Evolutionary conservation across 495 filamentous ascomycete genomes (phyloP).

Genomic region (Trichoderma parareesei): DNA sequence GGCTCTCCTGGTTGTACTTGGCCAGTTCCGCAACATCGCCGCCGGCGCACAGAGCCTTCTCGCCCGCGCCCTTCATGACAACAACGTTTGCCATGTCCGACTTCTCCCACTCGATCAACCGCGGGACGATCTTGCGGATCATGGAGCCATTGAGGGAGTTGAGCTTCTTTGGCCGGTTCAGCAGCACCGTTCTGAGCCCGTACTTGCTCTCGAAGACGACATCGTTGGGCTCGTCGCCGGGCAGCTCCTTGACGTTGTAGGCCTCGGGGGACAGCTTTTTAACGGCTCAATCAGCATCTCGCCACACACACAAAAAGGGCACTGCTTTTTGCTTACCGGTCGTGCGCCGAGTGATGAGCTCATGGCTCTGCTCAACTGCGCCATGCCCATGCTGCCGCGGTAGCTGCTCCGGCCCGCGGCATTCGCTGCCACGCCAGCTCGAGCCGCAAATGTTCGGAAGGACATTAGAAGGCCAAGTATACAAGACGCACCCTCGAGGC

Average conservation of each 20-base stretch:
- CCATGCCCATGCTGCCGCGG: constrained; percentile 10
- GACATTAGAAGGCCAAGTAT: constrained; percentile 25
- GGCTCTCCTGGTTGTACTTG: constrained; percentile 56
- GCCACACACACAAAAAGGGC: not conserved
- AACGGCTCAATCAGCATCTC: not conserved
- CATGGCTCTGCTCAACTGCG: constrained; percentile 7
- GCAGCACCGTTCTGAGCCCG: constrained; percentile 84
- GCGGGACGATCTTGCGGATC: constrained; percentile 81
- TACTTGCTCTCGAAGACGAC: constrained; percentile 83
- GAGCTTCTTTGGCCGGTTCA: constrained; percentile 84
- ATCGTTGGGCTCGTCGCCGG: constrained; percentile 74
- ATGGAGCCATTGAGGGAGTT: constrained; percentile 92
- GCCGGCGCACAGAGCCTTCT: constrained; percentile 83
- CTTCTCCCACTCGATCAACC: constrained; percentile 86
- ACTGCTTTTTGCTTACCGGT: not conserved
- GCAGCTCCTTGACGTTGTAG: constrained; percentile 43
- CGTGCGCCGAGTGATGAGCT: constrained; percentile 11
- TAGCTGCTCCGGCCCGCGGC: constrained; percentile 29
- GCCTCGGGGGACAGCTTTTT: constrained; percentile 50
- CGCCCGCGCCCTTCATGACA: constrained; percentile 80
- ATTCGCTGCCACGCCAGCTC: constrained; percentile 32
- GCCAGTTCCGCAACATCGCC: constrained; percentile 81
- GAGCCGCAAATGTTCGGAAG: constrained; percentile 32
- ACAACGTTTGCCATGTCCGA: constrained; percentile 89
- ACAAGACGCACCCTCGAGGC: constrained; percentile 8